A percentile compares a stretch with the other conserved stretches of the same genome.
phyloP scores from a whole-genome alignment of 768 basidiomycete species.

The Dentipellis fragilis region DNA sequence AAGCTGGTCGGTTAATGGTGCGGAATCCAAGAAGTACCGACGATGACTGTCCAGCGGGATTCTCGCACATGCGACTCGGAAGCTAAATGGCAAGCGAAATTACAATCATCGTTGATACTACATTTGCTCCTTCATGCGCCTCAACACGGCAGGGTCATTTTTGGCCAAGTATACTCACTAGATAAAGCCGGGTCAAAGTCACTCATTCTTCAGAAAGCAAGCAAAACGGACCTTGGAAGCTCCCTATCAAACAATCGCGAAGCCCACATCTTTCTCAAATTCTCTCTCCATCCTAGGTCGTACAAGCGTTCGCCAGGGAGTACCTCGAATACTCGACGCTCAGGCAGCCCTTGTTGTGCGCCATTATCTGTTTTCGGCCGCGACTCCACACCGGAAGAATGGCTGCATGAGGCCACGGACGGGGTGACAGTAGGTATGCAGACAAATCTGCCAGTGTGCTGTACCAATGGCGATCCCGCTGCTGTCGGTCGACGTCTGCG shows the following conservation, averaged over 20 bases:
- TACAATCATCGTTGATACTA: background rate
- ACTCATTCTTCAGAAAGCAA: too few species aligned
- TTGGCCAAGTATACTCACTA: constrained; percentile 10
- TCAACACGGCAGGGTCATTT: constrained; percentile 12
- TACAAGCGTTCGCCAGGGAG: constrained; percentile 7
- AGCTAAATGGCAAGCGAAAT: too few species aligned
- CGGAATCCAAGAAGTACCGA: too few species aligned
- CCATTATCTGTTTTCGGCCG: too few species aligned
- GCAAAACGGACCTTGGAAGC: background rate
- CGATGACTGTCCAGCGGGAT: too few species aligned
- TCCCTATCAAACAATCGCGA: constrained; percentile 4
- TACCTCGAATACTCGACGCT: constrained; percentile 4
- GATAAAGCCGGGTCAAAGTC: too few species aligned
- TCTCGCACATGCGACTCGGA: too few species aligned
- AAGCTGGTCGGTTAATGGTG: too few species aligned
- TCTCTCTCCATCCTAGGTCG: constrained; percentile 14
- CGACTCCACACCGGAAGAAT: background rate
- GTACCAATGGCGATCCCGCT: background rate
- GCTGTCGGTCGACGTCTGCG: background rate
- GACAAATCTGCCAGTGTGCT: constrained; percentile 2
- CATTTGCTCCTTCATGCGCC: constrained; percentile 3
- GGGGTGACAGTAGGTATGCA: constrained; percentile 2
- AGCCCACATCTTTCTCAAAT: constrained; percentile 8
- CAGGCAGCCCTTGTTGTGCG: background rate
- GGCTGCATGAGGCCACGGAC: background rate